Conservation (phyloP, 305 asterid genomes). For the Ilex paraguariensis region DNA sequence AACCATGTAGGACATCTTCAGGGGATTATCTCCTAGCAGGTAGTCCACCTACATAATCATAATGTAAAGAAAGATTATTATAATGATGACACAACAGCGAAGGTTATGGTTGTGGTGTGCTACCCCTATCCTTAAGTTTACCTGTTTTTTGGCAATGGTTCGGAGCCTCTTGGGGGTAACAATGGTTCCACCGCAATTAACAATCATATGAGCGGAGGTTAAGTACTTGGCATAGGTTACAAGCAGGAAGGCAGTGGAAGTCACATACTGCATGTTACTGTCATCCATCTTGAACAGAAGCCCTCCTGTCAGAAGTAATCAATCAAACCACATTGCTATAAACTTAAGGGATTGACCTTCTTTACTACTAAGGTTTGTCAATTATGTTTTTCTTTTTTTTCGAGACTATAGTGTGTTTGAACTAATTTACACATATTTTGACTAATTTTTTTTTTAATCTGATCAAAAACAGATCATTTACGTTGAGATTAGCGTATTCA, state of each 20-base stretch:
- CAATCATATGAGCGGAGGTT: constrained; percentile 60
- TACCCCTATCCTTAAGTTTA: background rate
- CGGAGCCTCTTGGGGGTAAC: constrained; percentile 71
- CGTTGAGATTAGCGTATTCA: no score
- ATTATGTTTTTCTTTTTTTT: background rate
- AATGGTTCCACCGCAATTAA: constrained; percentile 69
- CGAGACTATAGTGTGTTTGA: no score
- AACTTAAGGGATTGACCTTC: no score
- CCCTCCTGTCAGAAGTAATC: constrained; percentile 47
- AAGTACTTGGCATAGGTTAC: constrained; percentile 90
- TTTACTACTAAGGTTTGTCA: no score
- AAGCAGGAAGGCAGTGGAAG: constrained; percentile 82
- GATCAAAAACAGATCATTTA: no score
- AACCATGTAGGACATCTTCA: constrained; percentile 90
- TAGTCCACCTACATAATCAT: constrained; percentile 62
- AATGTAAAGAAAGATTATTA: background rate
- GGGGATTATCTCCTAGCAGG: constrained; percentile 80
- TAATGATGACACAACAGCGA: no score
- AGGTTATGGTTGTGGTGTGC: no score
- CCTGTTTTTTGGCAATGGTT: constrained; percentile 79
- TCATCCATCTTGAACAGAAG: constrained; percentile 94
- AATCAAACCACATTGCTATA: background rate
- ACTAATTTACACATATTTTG: no score
- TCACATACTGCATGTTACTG: constrained; percentile 88
- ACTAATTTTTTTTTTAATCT: no score